Conservation (phyloP, 176 grass and related monocot genomes). For the Neostapfia colusana region DNA sequence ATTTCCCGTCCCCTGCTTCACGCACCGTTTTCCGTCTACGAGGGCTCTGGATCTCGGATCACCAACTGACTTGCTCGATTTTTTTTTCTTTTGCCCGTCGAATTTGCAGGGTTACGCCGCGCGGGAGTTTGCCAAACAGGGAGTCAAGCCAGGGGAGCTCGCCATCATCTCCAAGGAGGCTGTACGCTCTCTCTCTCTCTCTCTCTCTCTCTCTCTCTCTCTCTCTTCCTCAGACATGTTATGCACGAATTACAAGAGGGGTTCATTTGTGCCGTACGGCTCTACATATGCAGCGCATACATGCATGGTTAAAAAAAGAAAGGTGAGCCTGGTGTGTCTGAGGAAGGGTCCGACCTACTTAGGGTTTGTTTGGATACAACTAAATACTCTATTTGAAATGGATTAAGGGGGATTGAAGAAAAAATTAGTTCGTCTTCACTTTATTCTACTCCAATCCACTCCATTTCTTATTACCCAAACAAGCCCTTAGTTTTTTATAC, state of each 20-base stretch:
- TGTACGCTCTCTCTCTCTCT: slow-evolving; percentile 22
- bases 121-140: slow-evolving; percentile 78
- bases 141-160: slow-evolving; percentile 75
- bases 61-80: background rate
- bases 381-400: too few relatives aligned
- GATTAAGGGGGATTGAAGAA: too few relatives aligned
- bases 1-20: background rate
- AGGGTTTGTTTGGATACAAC: too few relatives aligned
- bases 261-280: background rate
- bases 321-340: too few relatives aligned
- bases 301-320: too few relatives aligned
- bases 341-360: too few relatives aligned
- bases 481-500: too few relatives aligned
- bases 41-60: slow-evolving; percentile 13
- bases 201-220: too few relatives aligned
- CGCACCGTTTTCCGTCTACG: background rate
- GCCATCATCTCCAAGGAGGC: slow-evolving; percentile 96
- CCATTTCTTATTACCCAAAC: too few relatives aligned
- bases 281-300: background rate
- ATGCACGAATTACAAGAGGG: background rate
- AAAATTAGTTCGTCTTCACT: too few relatives aligned
- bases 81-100: background rate
- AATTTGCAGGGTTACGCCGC: slow-evolving; percentile 81
- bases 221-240: background rate
- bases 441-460: too few relatives aligned